phyloP scores from a whole-genome alignment of 1,284 basidiomycete genomes.

The Ceratobasidium sp. region DNA sequence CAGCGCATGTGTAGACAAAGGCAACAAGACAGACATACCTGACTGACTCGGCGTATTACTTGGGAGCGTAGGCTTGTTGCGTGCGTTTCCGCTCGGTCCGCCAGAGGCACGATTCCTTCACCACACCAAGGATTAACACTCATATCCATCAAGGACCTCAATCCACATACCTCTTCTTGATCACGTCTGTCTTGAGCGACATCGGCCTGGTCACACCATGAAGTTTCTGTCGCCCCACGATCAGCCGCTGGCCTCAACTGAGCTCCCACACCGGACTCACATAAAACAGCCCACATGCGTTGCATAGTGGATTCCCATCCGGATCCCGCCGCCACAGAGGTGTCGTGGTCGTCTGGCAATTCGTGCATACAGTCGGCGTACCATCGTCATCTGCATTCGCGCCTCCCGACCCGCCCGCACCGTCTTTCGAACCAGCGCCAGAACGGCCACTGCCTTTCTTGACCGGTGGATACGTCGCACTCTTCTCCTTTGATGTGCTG shows the following conservation, averaged over 20 bases:
- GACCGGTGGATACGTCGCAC: background rate
- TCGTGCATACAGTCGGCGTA: constrained; percentile 86
- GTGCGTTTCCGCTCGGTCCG: constrained; percentile 6
- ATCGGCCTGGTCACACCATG: constrained; percentile 94
- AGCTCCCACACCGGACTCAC: constrained; percentile 62
- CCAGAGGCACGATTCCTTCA: constrained; percentile 37
- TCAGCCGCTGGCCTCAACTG: constrained; percentile 45
- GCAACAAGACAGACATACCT: background rate
- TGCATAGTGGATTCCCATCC: constrained; percentile 93
- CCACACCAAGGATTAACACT: background rate
- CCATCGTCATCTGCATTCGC: constrained; percentile 69
- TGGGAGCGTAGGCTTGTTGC: constrained; percentile 8
- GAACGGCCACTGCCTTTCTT: background rate
- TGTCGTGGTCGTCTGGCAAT: constrained; percentile 95
- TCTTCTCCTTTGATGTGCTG: constrained; percentile 10
- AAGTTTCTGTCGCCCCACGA: constrained; percentile 73
- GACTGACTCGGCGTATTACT: background rate
- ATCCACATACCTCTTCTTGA: constrained; percentile 87
- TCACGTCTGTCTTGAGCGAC: constrained; percentile 95
- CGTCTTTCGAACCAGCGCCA: constrained; percentile 49
- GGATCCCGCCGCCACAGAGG: constrained; percentile 95
- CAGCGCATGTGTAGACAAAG: background rate
- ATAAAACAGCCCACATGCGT: constrained; percentile 91
- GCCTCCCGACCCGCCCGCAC: constrained; percentile 53
- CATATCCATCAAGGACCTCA: background rate